Evolutionary conservation across 2,329 filamentous ascomycete genomes (phyloP).

Genomic region (Aspergillus felis): DNA sequence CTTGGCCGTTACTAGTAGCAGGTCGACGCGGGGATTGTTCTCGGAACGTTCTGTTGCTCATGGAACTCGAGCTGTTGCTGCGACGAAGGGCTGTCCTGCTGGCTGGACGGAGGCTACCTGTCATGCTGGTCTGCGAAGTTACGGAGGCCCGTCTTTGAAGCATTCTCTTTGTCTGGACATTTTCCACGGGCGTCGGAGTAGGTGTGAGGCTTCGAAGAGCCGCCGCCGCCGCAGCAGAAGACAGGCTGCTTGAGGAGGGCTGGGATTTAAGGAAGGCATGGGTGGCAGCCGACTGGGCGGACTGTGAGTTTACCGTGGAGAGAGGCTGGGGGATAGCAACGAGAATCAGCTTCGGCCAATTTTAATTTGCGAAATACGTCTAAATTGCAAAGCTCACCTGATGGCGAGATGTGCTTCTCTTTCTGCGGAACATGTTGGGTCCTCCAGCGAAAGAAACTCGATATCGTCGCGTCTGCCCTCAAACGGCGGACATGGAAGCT

Average conservation of each 20-base stretch:
- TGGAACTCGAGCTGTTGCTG: constrained; percentile 69
- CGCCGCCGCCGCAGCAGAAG: constrained; percentile 79
- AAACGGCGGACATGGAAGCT: constrained; percentile 3
- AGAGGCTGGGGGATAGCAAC: constrained; percentile 48
- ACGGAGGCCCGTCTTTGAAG: constrained; percentile 67
- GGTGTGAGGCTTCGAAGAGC: constrained; percentile 75
- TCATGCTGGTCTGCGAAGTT: constrained; percentile 60
- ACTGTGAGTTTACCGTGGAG: constrained; percentile 62
- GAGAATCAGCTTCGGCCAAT: background rate
- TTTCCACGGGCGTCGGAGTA: constrained; percentile 72
- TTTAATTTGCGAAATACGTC: background rate
- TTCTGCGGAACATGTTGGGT: constrained; percentile 39
- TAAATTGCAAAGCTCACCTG: constrained; percentile 18
- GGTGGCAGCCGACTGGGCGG: constrained; percentile 73
- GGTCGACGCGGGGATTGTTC: constrained; percentile 60
- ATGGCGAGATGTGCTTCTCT: constrained; percentile 41
- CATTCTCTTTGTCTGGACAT: constrained; percentile 85
- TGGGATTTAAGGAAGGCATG: constrained; percentile 73
- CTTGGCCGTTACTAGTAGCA: constrained; percentile 42
- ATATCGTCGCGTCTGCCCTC: constrained; percentile 2
- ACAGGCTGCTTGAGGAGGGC: constrained; percentile 63
- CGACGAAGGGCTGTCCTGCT: constrained; percentile 53
- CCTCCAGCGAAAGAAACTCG: constrained; percentile 3
- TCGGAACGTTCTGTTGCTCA: constrained; percentile 85
- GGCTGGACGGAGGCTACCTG: constrained; percentile 38